Base-by-base conservation (phyloP, 331 rosid genomes). In the Quercus phellos region DNA sequence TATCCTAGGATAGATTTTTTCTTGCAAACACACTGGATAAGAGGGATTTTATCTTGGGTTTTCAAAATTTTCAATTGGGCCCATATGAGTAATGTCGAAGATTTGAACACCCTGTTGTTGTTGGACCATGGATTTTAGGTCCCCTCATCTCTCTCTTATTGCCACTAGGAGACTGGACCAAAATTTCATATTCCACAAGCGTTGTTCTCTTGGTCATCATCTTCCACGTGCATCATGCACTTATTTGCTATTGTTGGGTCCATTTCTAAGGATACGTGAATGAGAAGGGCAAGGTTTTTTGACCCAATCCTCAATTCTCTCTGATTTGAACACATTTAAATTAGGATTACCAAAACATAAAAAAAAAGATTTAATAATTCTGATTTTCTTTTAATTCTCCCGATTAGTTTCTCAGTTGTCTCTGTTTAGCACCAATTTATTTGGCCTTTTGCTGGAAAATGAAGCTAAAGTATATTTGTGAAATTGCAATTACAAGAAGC, bases 41-140 rank as follows among this genome's bases (percentile, higher is more conserved):
- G 3, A 1, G 42, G 67, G 73, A 50, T 55, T 70, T 50, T 2
- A 74, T 66, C 30, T 27, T 59, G 74, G 72, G 58, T 76, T 60
- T 38, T 38, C 46, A 38, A 38, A 38, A 2, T 38, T 38, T 34
- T 74, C 42, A 51, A 55, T 67, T 21, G 73, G 81, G 84, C 76
- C 90, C 91, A 89, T 77, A 81, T 83, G 78, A 67, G 27, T 74
- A 76, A 17, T 71, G 74, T 86, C 70, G 77, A 81, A 70, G 81
- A 80, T 70, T 68, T 30, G 27, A 22, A 53, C 64, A 38, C 55
- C 4, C 11, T 16, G 55, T 8, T 18, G 55, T 18, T 18, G 14
- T 64, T 71, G 78, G 81, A 70, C 86, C 75, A 51, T 78, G 34
- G 66, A 24, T 29, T 42, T 11, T 38, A 51, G 80, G 80, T 64